A percentile compares a stretch with the other conserved stretches of the same genome.
These are phyloP conservation scores for Aspergillus sp. DNA, from an alignment of 2,329 filamentous ascomycete genomes.

Conservation along the genomic window DNA sequence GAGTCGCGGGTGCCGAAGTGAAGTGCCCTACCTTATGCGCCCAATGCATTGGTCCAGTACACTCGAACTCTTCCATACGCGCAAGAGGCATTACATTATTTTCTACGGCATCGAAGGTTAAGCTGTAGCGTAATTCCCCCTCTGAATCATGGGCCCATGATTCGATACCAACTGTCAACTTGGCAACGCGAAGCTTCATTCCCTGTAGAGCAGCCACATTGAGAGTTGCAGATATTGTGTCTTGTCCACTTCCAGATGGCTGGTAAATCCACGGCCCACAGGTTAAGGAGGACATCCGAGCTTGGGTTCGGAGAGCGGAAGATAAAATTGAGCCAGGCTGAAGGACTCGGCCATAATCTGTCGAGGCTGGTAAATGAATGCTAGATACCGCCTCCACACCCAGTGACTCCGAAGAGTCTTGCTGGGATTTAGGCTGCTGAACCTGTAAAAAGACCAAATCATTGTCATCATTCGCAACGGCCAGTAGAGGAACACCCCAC, in stretches of 20 bases:
- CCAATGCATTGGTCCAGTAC: slow-evolving; percentile 36
- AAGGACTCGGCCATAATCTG: slow-evolving; percentile 14
- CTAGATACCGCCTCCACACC: slow-evolving; percentile 28
- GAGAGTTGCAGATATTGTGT: slow-evolving; percentile 18
- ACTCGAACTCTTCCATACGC: slow-evolving; percentile 16
- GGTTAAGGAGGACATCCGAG: slow-evolving; percentile 27
- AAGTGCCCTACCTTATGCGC: slow-evolving; percentile 27
- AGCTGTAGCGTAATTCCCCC: slow-evolving; percentile 3
- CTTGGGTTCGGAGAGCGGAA: slow-evolving; percentile 24
- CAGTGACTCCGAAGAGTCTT: slow-evolving; percentile 13
- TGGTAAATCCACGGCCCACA: slow-evolving; percentile 35
- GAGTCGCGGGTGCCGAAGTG: not conserved
- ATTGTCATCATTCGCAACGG: slow-evolving; percentile 40
- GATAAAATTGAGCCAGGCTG: slow-evolving; percentile 32
- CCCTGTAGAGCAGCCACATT: slow-evolving; percentile 32
- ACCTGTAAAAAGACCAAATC: slow-evolving; percentile 35
- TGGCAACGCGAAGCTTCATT: slow-evolving; percentile 28
- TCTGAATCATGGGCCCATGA: not conserved
- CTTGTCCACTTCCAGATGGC: not conserved
- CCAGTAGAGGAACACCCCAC: slow-evolving; percentile 38
- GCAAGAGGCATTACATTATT: slow-evolving; percentile 7
- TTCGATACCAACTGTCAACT: slow-evolving; percentile 19
- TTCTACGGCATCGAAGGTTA: slow-evolving; percentile 15
- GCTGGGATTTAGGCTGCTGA: slow-evolving; percentile 9
- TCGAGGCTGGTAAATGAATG: slow-evolving; percentile 17